Evolutionary conservation across 257 asterid species (phyloP).

Genomic region (Mentha longifolia): DNA sequence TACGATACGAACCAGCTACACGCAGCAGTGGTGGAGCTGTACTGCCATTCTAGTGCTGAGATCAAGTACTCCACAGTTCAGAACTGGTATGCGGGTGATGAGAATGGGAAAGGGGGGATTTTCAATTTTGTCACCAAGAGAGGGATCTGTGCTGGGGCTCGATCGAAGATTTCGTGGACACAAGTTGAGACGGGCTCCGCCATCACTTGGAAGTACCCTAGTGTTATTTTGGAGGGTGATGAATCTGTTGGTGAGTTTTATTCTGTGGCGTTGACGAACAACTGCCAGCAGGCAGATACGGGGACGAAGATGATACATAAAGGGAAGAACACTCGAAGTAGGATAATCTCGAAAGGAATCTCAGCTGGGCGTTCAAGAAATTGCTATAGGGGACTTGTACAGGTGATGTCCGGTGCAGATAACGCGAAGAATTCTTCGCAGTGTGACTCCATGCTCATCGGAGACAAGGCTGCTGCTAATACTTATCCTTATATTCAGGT

Average conservation of each 20-base stretch:
- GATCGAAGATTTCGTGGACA: slow-evolving; percentile 94
- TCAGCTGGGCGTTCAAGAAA: slow-evolving; percentile 91
- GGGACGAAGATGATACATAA: slow-evolving; percentile 99
- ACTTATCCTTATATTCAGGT: slow-evolving; percentile 98
- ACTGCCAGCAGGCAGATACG: slow-evolving; percentile 94
- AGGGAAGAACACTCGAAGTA: slow-evolving; percentile 92
- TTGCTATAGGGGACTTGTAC: slow-evolving; percentile 92
- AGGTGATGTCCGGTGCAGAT: slow-evolving; percentile 84
- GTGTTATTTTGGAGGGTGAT: slow-evolving; percentile 93
- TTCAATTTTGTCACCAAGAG: slow-evolving; percentile 91
- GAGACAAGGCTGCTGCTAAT: slow-evolving; percentile 87
- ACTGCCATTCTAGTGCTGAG: slow-evolving; percentile 79
- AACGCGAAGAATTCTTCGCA: slow-evolving; percentile 81
- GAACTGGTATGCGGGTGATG: slow-evolving; percentile 98
- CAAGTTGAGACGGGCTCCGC: slow-evolving; percentile 99
- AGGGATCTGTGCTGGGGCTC: slow-evolving; percentile 80
- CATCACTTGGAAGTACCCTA: slow-evolving; percentile 97
- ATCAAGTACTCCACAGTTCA: slow-evolving; percentile 95
- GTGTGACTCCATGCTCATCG: slow-evolving; percentile 98
- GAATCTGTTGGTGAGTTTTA: slow-evolving; percentile 94
- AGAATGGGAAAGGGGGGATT: slow-evolving; percentile 85
- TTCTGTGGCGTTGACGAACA: slow-evolving; percentile 93
- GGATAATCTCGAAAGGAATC: slow-evolving; percentile 94
- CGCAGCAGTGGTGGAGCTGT: slow-evolving; percentile 94
- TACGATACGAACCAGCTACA: slow-evolving; percentile 91